Evolutionary conservation across 129 eudicot genomes (phyloP).

Genomic region (Lactuca saligna): DNA sequence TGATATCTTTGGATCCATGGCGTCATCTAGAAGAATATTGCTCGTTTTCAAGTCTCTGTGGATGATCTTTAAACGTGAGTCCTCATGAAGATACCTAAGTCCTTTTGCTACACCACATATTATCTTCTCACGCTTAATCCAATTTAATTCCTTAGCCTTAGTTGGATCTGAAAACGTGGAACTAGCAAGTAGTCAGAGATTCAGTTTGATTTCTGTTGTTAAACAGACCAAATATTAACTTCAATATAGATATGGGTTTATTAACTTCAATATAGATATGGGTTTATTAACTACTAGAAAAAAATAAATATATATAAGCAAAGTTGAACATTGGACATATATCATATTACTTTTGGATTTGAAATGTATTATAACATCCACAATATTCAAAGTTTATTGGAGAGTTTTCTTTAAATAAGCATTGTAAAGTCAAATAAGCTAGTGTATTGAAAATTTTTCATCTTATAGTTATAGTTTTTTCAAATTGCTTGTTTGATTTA

Average conservation of each 20-base stretch:
- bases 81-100: constrained; percentile 41
- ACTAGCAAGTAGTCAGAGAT: neutral
- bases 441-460: no score
- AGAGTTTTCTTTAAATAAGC: no score
- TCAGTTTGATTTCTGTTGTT: neutral
- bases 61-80: constrained; percentile 35
- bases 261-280: neutral
- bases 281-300: neutral
- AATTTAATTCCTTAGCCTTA: constrained; percentile 22
- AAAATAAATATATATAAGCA: no score
- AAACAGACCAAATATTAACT: no score
- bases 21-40: constrained; percentile 33
- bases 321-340: no score
- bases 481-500: no score
- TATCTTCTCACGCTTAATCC: constrained; percentile 33
- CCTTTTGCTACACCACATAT: constrained; percentile 42
- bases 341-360: no score
- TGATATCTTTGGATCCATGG: constrained; percentile 40
- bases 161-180: constrained; percentile 21
- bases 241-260: neutral
- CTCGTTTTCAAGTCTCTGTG: constrained; percentile 40
- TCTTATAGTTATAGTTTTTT: no score
- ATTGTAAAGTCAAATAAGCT: no score
- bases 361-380: no score
- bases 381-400: no score